These are phyloP conservation scores for Acrasis kona DNA, from an alignment of 78 protist genomes.

Conservation along the genomic window DNA sequence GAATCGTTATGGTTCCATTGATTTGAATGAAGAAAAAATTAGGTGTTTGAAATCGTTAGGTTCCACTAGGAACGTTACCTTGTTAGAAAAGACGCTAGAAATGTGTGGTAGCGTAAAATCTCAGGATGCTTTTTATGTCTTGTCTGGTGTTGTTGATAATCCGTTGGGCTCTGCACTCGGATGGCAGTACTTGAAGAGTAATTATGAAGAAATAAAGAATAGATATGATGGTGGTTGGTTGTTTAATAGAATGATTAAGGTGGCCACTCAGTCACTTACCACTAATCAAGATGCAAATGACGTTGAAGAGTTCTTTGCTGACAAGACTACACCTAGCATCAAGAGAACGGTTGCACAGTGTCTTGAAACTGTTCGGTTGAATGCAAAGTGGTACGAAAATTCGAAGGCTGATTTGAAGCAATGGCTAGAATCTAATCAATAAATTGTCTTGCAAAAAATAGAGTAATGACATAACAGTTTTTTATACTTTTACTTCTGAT, in stretches of 20 bases:
- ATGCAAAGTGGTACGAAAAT: neutral
- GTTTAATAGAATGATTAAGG: neutral
- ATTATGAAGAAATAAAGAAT: neutral
- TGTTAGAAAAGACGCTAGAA: neutral
- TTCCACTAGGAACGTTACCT: neutral
- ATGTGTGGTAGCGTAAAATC: neutral
- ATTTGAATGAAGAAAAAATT: neutral
- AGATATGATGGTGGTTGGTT: neutral
- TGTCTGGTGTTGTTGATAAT: neutral
- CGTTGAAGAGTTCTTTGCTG: slow-evolving; percentile 2
- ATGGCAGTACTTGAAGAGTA: neutral
- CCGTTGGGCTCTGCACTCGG: neutral
- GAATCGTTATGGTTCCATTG: neutral
- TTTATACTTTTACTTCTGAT: too few species aligned
- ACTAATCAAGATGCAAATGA: neutral
- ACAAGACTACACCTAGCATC: neutral
- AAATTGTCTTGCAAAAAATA: too few species aligned
- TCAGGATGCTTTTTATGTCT: neutral
- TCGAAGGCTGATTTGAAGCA: too few species aligned
- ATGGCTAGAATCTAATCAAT: too few species aligned
- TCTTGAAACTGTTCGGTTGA: neutral
- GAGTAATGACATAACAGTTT: too few species aligned
- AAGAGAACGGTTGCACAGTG: neutral
- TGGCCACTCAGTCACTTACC: neutral
- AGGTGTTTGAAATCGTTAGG: neutral